Conservation (phyloP, 106 monocot genomes). For the Alisma plantagoaquatica region DNA sequence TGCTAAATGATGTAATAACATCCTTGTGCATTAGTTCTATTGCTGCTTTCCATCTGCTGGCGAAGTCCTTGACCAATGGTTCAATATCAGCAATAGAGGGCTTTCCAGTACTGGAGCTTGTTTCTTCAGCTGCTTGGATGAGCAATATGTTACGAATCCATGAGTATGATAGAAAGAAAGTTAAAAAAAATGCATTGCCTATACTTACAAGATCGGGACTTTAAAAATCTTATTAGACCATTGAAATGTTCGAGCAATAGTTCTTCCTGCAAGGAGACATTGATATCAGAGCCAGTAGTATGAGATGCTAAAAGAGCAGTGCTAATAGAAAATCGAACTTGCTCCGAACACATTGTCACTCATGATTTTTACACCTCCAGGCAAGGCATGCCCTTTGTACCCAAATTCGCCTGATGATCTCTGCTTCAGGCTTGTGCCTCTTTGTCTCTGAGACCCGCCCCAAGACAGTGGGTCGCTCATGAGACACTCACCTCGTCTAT, state of each 20-base stretch:
- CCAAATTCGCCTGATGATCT: too few species aligned
- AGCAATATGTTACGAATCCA: neutral
- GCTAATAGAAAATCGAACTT: neutral
- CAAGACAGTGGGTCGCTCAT: too few species aligned
- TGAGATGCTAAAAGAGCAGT: neutral
- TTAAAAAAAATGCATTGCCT: neutral
- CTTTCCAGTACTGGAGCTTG: slow-evolving; percentile 29
- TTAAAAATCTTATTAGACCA: slow-evolving; percentile 83
- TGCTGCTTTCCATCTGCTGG: slow-evolving; percentile 71
- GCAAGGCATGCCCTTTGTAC: too few species aligned
- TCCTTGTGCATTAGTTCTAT: slow-evolving; percentile 98
- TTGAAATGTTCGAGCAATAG: slow-evolving; percentile 87
- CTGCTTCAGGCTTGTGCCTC: too few species aligned
- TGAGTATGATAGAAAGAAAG: too few species aligned
- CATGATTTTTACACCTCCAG: too few species aligned
- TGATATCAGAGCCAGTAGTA: too few species aligned
- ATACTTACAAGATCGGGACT: slow-evolving; percentile 68
- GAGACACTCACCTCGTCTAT: too few species aligned
- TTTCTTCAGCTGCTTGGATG: slow-evolving; percentile 44
- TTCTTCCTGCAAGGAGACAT: slow-evolving; percentile 63
- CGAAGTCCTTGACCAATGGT: slow-evolving; percentile 84
- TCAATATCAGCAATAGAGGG: slow-evolving; percentile 54
- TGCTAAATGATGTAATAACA: slow-evolving; percentile 97
- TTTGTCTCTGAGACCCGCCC: too few species aligned
- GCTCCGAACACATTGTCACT: too few species aligned